phyloP scores from a whole-genome alignment of 257 asterid genomes.

The Przewalskia tangutica region DNA sequence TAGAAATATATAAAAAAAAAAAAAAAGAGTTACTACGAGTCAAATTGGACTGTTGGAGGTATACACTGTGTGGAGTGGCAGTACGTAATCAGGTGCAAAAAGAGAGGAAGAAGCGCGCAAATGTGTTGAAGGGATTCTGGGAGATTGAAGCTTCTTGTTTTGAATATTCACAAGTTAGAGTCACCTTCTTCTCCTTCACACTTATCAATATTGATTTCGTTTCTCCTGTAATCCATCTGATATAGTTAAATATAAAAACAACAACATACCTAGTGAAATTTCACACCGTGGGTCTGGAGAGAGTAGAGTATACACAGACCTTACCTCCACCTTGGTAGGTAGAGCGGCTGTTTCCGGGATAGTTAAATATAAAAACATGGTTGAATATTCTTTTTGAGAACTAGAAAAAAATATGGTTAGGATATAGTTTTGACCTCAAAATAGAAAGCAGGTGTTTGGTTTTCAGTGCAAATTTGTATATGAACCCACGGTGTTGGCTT shows the following conservation, averaged over 20 bases:
- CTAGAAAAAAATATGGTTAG: too few relatives aligned
- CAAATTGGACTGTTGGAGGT: too few relatives aligned
- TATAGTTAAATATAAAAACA: background rate
- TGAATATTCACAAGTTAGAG: background rate
- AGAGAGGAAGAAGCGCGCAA: constrained; percentile 28
- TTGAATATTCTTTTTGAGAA: too few relatives aligned
- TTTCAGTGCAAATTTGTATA: background rate
- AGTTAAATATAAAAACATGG: background rate
- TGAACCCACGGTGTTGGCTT: too few relatives aligned
- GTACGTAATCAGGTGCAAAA: constrained; percentile 18
- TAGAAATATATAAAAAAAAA: too few relatives aligned
- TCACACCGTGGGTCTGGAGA: too few relatives aligned
- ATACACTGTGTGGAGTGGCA: too few relatives aligned
- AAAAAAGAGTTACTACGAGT: too few relatives aligned
- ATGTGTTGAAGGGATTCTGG: constrained; percentile 25
- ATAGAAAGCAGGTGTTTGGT: background rate
- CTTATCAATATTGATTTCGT: constrained; percentile 63
- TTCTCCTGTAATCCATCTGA: constrained; percentile 34
- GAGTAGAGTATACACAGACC: too few relatives aligned
- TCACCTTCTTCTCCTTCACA: constrained; percentile 49
- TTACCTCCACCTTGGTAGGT: too few relatives aligned
- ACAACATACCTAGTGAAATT: too few relatives aligned
- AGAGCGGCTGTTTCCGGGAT: too few relatives aligned
- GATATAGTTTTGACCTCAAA: background rate
- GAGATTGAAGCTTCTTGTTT: constrained; percentile 10